Conservation (phyloP, 148 eudicot species). For the Fagopyrum tataricum region DNA sequence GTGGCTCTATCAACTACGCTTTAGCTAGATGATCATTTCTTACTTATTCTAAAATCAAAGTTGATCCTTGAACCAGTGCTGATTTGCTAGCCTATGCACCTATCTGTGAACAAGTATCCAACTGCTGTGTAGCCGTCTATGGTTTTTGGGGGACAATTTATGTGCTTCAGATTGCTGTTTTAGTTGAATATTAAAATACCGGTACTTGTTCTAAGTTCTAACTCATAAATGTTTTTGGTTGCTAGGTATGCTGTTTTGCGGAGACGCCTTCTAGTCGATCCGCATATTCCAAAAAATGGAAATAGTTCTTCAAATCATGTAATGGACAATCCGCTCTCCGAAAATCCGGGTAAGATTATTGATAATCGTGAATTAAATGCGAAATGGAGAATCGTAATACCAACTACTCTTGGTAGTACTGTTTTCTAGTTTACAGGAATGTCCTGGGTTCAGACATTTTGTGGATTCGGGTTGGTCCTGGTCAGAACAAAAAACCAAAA, state of each 20-base stretch:
- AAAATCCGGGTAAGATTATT: slow-evolving; percentile 63
- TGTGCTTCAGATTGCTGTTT: slow-evolving; percentile 1
- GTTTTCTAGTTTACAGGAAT: neutral
- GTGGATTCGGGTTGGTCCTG: too few species aligned
- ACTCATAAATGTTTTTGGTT: slow-evolving; percentile 15
- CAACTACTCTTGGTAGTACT: neutral
- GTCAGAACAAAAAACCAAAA: too few species aligned
- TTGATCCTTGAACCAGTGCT: neutral
- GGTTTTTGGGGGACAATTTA: neutral
- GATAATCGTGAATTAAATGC: neutral
- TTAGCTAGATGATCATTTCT: neutral
- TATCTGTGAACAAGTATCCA: neutral
- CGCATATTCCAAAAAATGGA: slow-evolving; percentile 54
- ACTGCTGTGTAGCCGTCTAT: neutral
- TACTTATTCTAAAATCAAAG: neutral
- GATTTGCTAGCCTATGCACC: neutral
- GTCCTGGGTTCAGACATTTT: neutral
- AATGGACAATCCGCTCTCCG: slow-evolving; percentile 88
- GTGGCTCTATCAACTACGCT: neutral
- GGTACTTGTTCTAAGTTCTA: slow-evolving; percentile 14
- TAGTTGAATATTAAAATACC: neutral
- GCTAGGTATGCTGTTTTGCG: slow-evolving; percentile 76
- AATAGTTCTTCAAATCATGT: slow-evolving; percentile 50
- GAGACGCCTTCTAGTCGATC: slow-evolving; percentile 70
- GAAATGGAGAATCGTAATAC: neutral